Percentiles rank a stretch among this genome's conserved stretches.
phyloP scores from a whole-genome alignment of 306 rosid species.

The Begonia loranthoides region DNA sequence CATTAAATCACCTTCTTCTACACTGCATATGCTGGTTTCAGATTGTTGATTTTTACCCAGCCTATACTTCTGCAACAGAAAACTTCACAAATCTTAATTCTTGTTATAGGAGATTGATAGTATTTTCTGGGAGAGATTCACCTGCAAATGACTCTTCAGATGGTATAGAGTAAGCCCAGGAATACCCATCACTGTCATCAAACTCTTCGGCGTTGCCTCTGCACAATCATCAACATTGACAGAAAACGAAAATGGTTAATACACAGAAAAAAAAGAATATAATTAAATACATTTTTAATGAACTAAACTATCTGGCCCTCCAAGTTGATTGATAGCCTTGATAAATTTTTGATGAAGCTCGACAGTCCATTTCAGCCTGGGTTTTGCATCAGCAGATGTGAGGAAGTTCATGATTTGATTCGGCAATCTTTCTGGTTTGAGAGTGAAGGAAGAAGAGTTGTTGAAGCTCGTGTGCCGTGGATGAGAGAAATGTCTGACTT shows the following conservation, averaged over 20 bases:
- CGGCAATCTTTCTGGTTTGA: conserved; percentile 28
- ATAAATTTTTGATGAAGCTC: conserved; percentile 75
- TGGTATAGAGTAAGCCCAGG: conserved; percentile 84
- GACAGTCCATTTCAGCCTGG: conserved; percentile 80
- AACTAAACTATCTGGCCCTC: conserved; percentile 80
- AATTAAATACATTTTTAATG: conserved; percentile 6
- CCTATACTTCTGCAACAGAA: conserved; percentile 57
- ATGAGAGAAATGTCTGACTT: too few species aligned
- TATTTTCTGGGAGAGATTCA: conserved; percentile 10
- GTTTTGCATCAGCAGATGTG: conserved; percentile 77
- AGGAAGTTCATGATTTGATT: conserved; percentile 69
- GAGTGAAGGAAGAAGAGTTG: conserved; percentile 11
- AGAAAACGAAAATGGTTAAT: background rate
- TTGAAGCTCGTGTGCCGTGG: background rate
- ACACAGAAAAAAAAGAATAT: background rate
- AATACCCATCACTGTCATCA: conserved; percentile 74
- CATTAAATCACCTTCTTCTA: conserved; percentile 44
- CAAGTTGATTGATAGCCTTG: conserved; percentile 65
- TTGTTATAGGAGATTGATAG: too few species aligned
- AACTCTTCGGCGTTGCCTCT: conserved; percentile 90
- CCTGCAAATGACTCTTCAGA: conserved; percentile 95
- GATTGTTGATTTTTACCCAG: conserved; percentile 61
- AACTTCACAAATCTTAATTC: conserved; percentile 14
- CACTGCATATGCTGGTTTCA: conserved; percentile 36
- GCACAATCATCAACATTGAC: conserved; percentile 12